A percentile compares a stretch with the other conserved stretches of the same genome.
These are phyloP conservation scores for Aspergillus terreus DNA, from an alignment of 2,329 filamentous ascomycete genomes.

Conservation along the genomic window DNA sequence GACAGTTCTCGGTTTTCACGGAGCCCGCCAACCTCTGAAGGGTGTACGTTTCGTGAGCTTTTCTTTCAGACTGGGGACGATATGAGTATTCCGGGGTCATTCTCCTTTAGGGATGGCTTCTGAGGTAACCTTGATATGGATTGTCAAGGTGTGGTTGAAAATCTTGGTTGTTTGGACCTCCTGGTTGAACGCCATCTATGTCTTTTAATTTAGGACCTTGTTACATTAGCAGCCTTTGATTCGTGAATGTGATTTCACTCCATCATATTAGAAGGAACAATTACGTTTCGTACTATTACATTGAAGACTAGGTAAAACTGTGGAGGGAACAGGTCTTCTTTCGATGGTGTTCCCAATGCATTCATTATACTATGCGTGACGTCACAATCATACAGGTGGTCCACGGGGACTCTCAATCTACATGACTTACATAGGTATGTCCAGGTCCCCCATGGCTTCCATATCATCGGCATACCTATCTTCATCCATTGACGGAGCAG, in stretches of 20 bases:
- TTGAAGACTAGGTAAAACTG: background rate
- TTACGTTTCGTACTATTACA: too few species aligned
- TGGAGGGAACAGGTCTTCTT: background rate
- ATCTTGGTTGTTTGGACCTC: too few species aligned
- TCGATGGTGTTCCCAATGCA: too few species aligned
- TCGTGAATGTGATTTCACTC: background rate
- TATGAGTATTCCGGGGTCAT: too few species aligned
- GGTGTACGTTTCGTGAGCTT: background rate
- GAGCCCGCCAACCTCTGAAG: conserved; percentile 22
- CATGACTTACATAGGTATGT: conserved; percentile 12
- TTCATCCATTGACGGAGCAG: conserved; percentile 15
- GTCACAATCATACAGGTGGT: too few species aligned
- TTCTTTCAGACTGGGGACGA: background rate
- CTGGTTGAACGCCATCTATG: too few species aligned
- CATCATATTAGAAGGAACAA: too few species aligned
- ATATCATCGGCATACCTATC: background rate
- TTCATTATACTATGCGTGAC: too few species aligned
- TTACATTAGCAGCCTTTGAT: background rate
- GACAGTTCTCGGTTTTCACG: conserved; percentile 60
- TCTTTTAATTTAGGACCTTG: conserved; percentile 1
- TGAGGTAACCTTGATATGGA: too few species aligned
- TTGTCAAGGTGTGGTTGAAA: too few species aligned
- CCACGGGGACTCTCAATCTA: background rate
- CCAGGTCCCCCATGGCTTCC: conserved; percentile 47
- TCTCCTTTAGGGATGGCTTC: too few species aligned